Conservation (phyloP, 2,329 filamentous ascomycete genomes). For the Pseudogymnoascus verrucosus region DNA sequence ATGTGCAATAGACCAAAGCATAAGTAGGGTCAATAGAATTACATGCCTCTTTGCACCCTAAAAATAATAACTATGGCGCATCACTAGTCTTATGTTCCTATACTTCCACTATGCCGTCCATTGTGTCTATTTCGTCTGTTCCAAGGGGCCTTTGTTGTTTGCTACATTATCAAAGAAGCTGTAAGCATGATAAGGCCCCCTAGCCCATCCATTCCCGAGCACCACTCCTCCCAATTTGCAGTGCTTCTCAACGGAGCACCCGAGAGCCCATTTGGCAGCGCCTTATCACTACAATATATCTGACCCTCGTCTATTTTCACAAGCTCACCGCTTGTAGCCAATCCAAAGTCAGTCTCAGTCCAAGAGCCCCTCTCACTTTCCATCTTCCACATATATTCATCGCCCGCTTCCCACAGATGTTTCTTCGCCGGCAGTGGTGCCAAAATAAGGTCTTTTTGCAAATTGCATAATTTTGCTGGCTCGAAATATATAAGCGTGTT, state of each 20-base stretch:
- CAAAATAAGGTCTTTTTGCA: constrained; percentile 30
- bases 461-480: constrained; percentile 31
- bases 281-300: constrained; percentile 21
- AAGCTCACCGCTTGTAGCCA: constrained; percentile 29
- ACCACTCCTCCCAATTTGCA: constrained; percentile 38
- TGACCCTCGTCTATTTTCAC: constrained; percentile 24
- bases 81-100: background rate
- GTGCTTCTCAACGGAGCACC: constrained; percentile 16
- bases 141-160: background rate
- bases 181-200: constrained; percentile 38
- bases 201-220: constrained; percentile 37
- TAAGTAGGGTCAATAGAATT: background rate
- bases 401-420: constrained; percentile 36
- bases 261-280: constrained; percentile 16
- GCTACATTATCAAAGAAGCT: constrained; percentile 28
- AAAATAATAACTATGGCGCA: background rate
- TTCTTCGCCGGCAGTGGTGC: constrained; percentile 36
- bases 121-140: too few species aligned
- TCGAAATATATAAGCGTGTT: constrained; percentile 37
- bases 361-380: constrained; percentile 24
- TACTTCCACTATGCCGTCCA: background rate
- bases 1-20: background rate
- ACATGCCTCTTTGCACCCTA: background rate
- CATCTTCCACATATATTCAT: constrained; percentile 29
- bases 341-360: constrained; percentile 22